These are phyloP conservation scores for Microthyrium microscopicum DNA, from an alignment of 2,329 filamentous ascomycete genomes.

Conservation along the genomic window DNA sequence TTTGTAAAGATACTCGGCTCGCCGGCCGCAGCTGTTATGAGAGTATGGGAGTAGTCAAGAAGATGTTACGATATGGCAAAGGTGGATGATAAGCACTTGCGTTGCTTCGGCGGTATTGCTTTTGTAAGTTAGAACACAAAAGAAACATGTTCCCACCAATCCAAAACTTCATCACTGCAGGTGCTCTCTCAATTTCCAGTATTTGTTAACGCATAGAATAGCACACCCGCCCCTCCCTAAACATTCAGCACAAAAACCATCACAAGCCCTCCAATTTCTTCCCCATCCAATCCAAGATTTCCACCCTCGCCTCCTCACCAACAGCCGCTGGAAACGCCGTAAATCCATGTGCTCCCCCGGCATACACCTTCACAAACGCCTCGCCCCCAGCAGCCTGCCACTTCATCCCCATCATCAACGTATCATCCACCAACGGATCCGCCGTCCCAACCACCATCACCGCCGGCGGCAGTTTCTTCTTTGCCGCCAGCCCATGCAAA, in stretches of 20 bases:
- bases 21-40: no score
- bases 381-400: conserved; percentile 36
- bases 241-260: no score
- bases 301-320: neutral
- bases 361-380: conserved; percentile 34
- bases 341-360: conserved; percentile 39
- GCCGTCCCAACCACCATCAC: conserved; percentile 38
- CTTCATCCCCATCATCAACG: conserved; percentile 35
- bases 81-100: no score
- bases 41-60: no score
- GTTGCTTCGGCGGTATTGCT: no score
- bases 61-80: no score
- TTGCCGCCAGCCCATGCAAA: conserved; percentile 14
- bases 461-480: conserved; percentile 28
- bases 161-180: no score
- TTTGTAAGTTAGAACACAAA: no score
- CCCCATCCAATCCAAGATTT: neutral
- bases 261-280: neutral
- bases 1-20: no score
- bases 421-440: conserved; percentile 37
- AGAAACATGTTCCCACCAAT: no score
- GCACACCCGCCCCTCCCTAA: no score
- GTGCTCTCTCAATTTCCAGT: no score
- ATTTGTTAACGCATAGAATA: conserved; percentile 22
- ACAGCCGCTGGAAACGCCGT: conserved; percentile 4